Percentiles rank a stretch among this genome's conserved stretches.
phyloP scores from a whole-genome alignment of 2,329 filamentous ascomycete species.

The Dactylonectria estremocensis region DNA sequence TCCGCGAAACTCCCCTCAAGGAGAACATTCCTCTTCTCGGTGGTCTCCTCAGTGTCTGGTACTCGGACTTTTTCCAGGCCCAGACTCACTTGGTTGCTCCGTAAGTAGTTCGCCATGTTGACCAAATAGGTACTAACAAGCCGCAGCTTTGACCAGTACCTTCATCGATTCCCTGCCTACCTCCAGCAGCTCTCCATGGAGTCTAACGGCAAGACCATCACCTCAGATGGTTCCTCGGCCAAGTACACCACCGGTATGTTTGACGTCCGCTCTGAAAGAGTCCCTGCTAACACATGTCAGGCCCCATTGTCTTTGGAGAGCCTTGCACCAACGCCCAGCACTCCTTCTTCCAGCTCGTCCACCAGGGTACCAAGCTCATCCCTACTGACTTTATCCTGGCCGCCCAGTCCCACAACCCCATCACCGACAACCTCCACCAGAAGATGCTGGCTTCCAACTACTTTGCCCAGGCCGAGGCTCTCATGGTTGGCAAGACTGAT shows the following conservation, averaged over 20 bases:
- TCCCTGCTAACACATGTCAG: constrained; percentile 50
- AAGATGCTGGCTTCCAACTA: constrained; percentile 96
- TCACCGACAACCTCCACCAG: constrained; percentile 93
- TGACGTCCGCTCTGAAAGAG: not conserved
- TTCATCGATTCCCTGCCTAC: constrained; percentile 98
- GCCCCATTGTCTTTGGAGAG: constrained; percentile 96
- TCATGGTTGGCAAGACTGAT: constrained; percentile 92
- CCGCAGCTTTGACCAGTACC: constrained; percentile 93
- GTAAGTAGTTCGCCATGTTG: constrained; percentile 65
- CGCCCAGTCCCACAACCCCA: constrained; percentile 96
- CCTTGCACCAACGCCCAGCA: constrained; percentile 99
- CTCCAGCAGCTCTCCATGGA: constrained; percentile 99
- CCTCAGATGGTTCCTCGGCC: constrained; percentile 87
- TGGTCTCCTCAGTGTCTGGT: constrained; percentile 97
- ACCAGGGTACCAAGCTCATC: constrained; percentile 99
- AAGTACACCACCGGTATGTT: constrained; percentile 90
- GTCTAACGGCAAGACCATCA: constrained; percentile 98
- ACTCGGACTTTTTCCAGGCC: constrained; percentile 98
- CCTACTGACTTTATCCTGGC: constrained; percentile 98
- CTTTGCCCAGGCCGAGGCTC: constrained; percentile 88
- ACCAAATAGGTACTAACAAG: constrained; percentile 26
- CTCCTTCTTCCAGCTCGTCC: constrained; percentile 99
- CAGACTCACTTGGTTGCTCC: constrained; percentile 98
- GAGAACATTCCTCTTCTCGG: constrained; percentile 96
- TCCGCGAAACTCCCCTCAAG: constrained; percentile 89